Conservation (phyloP, 345 rosid species). For the Corchorus olitorius region DNA sequence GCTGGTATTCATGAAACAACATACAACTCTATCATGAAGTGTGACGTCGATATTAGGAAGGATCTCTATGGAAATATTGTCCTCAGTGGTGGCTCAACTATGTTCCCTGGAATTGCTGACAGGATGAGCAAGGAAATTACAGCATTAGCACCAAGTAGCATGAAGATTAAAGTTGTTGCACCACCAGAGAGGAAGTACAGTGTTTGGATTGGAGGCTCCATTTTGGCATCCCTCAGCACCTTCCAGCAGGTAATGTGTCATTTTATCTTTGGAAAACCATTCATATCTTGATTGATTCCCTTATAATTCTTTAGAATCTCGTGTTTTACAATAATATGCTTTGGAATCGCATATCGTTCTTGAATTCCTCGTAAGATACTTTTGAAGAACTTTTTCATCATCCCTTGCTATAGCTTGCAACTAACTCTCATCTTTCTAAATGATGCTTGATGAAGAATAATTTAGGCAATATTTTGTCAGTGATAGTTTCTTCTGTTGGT, state of each 20-base stretch:
- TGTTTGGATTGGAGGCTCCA: constrained; percentile 79
- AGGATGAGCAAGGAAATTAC: constrained; percentile 82
- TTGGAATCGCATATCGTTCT: neutral
- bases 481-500: neutral
- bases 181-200: constrained; percentile 29
- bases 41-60: constrained; percentile 29
- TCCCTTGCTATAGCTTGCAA: neutral
- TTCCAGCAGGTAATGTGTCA: constrained; percentile 58
- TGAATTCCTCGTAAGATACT: neutral
- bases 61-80: constrained; percentile 29
- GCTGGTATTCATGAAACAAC: constrained; percentile 29
- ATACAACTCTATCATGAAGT: constrained; percentile 30
- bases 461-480: neutral
- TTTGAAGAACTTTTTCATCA: neutral
- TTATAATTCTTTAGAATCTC: neutral
- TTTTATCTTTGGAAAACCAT: neutral
- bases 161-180: constrained; percentile 30
- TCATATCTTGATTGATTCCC: neutral
- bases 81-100: constrained; percentile 58
- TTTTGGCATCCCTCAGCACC: constrained; percentile 74
- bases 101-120: constrained; percentile 74
- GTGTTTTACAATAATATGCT: neutral
- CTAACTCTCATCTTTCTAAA: neutral
- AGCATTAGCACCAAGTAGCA: constrained; percentile 50
- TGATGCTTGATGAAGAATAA: neutral